Percentiles rank a stretch among this genome's conserved stretches.
Conservation (phyloP, 2,329 filamentous ascomycete species). For the Ceratocystis albifundus region DNA sequence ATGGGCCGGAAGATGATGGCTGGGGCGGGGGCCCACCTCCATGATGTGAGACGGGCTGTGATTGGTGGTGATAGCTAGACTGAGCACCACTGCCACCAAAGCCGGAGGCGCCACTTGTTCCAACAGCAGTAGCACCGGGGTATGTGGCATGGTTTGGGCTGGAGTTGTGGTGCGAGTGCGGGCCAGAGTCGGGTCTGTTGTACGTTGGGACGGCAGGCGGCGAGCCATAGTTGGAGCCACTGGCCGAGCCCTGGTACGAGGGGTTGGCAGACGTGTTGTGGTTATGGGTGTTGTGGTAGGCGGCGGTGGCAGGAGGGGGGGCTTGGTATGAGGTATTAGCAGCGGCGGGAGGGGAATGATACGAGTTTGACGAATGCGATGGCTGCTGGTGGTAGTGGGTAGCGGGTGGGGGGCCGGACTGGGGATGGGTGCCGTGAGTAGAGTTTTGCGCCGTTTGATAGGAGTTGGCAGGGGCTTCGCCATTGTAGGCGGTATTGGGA, state of each 20-base stretch:
- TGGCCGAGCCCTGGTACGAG: constrained; percentile 25
- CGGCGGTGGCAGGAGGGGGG: constrained; percentile 6
- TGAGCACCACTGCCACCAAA: constrained; percentile 27
- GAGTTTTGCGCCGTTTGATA: constrained; percentile 36
- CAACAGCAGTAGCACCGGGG: constrained; percentile 24
- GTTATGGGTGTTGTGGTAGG: constrained; percentile 13
- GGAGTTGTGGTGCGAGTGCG: constrained; percentile 24
- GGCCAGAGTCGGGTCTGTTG: constrained; percentile 21
- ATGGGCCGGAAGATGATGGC: constrained; percentile 7
- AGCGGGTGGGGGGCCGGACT: constrained; percentile 13
- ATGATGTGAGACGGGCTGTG: constrained; percentile 19
- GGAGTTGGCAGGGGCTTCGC: constrained; percentile 50
- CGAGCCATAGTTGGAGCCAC: constrained; percentile 27
- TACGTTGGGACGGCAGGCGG: constrained; percentile 24
- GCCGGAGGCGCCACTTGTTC: constrained; percentile 27
- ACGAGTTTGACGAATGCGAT: constrained; percentile 26
- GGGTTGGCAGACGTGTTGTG: constrained; percentile 12
- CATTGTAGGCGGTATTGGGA: constrained; percentile 45
- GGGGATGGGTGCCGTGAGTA: constrained; percentile 19
- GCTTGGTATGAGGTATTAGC: constrained; percentile 14
- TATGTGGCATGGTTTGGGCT: constrained; percentile 22
- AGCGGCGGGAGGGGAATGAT: constrained; percentile 29
- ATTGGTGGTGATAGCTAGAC: constrained; percentile 26
- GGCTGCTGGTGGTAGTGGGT: constrained; percentile 18
- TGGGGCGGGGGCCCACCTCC: constrained; percentile 18